Evolutionary conservation across 495 filamentous ascomycete species (phyloP), one percentile per base, ranked within the genome.

Genomic region (Antarctomyces pellizariae): DNA sequence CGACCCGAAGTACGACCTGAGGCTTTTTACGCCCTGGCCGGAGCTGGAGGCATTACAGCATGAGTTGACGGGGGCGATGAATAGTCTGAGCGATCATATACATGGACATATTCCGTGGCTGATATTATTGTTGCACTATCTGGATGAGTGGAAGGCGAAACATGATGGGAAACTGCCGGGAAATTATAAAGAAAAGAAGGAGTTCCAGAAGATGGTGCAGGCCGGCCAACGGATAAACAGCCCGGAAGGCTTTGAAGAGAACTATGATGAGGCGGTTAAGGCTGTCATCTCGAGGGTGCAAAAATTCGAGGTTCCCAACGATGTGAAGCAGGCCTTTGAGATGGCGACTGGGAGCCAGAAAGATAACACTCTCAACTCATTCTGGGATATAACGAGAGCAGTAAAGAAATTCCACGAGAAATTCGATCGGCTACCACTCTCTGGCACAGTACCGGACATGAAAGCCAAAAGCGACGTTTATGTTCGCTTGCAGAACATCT

Each of bases 51-150:
- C 56, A 5, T 68, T 77, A 31, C 69, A 65, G 5, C 45, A 42
- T 22, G 55, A 65, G 4, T 62, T 71, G 41, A 70, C 76, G 1
- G 47, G 52, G 16, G 52, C 70, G 20, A 56, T 97, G 12, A 71
- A 78, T 21, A 47, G 36, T 31, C 54, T 89, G 37, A 66, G 65
- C 34, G 63, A 80, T 37, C 73, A 80, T 34, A 67, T 89, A 23
- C 86, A 99, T 36, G 84, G 82, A 14, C 86, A 99, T 48, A 59
- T 99, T 9, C 89, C 86, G 13, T 95, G 86, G 39, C 54, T 91
- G 21, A 56, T 76, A 15, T 54, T 99, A 26, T 53, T 99, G 21
- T 57, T 95, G 19, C 64, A 90, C 49, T 91, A 77, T 45, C 62
- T 99, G 3, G 67, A 75, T 24, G 51, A 69, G 38, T 99, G 86